A percentile compares a stretch with the other conserved stretches of the same genome.
Conservation (phyloP, 2,329 filamentous ascomycete genomes). For the Pseudogymnoascus sp. region DNA sequence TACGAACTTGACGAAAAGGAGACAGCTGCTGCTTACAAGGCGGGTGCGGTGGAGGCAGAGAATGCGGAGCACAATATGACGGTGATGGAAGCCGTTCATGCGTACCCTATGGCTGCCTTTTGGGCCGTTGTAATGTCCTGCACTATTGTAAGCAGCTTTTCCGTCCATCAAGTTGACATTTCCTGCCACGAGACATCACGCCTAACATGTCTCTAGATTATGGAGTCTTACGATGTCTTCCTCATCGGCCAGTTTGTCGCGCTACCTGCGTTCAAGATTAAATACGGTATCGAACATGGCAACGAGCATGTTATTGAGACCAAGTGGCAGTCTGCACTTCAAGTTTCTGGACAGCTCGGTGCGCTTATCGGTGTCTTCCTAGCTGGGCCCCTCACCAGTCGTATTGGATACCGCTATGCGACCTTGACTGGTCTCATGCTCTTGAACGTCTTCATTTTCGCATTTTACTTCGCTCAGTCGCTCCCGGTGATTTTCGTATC, state of each 20-base stretch:
- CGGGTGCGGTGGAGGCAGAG: constrained; percentile 40
- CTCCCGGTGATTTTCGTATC: constrained; percentile 38
- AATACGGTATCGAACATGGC: constrained; percentile 37
- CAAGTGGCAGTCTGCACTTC: constrained; percentile 49
- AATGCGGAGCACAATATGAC: constrained; percentile 43
- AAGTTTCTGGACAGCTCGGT: constrained; percentile 46
- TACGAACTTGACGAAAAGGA: constrained; percentile 18
- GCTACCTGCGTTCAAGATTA: constrained; percentile 36
- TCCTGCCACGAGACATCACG: neutral
- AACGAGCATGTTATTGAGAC: constrained; percentile 36
- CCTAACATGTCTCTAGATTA: constrained; percentile 37
- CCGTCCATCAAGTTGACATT: neutral
- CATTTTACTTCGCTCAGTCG: constrained; percentile 38
- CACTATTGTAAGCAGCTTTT: constrained; percentile 43
- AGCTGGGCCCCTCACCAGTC: constrained; percentile 49
- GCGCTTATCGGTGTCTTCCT: constrained; percentile 51
- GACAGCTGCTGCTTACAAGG: neutral
- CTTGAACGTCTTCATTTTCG: constrained; percentile 46
- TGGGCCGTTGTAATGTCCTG: constrained; percentile 50
- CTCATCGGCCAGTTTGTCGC: constrained; percentile 52
- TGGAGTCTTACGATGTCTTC: constrained; percentile 56
- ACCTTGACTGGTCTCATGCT: constrained; percentile 46
- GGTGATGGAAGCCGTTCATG: constrained; percentile 41
- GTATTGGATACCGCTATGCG: constrained; percentile 50
- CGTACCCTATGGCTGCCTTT: constrained; percentile 33